Conservation (phyloP, 768 basidiomycete species). For the Tulasnella sp. region DNA sequence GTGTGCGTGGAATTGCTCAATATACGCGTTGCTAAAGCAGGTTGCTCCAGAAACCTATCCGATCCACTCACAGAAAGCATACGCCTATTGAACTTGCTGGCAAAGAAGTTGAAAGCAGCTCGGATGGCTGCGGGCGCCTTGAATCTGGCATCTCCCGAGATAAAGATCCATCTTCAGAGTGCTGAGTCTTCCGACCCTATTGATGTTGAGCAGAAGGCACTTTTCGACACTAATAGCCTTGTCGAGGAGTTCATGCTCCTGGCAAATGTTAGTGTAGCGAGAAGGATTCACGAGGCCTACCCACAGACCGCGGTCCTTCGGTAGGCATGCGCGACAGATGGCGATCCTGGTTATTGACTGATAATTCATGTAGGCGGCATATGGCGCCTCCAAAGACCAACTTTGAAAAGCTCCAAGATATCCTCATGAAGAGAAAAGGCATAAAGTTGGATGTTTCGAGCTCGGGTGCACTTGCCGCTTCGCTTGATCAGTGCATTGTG, state of each 20-base stretch:
- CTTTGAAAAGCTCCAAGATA: slow-evolving; percentile 93
- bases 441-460: slow-evolving; percentile 83
- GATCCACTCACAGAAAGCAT: slow-evolving; percentile 84
- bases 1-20: not conserved
- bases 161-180: slow-evolving; percentile 93
- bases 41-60: slow-evolving; percentile 52
- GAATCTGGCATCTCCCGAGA: slow-evolving; percentile 96
- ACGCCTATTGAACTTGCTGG: slow-evolving; percentile 81
- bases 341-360: not conserved
- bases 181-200: slow-evolving; percentile 92
- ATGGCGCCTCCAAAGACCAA: slow-evolving; percentile 86
- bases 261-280: slow-evolving; percentile 91
- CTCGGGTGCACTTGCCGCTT: slow-evolving; percentile 83
- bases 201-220: slow-evolving; percentile 93
- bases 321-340: slow-evolving; percentile 38
- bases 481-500: slow-evolving; percentile 83
- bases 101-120: slow-evolving; percentile 73
- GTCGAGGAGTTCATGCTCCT: slow-evolving; percentile 99
- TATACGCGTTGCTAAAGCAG: not conserved
- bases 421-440: slow-evolving; percentile 78
- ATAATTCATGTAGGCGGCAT: slow-evolving; percentile 59
- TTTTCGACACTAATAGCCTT: slow-evolving; percentile 88
- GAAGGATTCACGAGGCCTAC: slow-evolving; percentile 88
- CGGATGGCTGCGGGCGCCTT: slow-evolving; percentile 96
- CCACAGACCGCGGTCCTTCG: slow-evolving; percentile 92